Conservation (phyloP, 2,329 filamentous ascomycete genomes). For the Tolypocladium ovalisporum region DNA sequence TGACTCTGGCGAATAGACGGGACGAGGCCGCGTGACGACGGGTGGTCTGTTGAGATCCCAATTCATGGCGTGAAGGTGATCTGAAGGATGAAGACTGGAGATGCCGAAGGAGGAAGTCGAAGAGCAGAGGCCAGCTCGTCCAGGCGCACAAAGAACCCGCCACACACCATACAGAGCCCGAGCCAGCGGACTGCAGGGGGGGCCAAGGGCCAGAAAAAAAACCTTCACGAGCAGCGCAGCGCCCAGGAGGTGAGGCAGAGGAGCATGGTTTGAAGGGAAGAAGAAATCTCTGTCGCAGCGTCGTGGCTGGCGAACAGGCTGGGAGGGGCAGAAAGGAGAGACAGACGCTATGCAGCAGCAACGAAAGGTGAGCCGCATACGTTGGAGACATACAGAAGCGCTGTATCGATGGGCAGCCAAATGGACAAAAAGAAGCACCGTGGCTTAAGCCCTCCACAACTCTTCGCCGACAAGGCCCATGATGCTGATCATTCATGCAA, state of each 20-base stretch:
- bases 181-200: background rate
- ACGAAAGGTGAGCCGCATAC: background rate
- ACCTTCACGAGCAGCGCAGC: background rate
- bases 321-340: background rate
- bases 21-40: conserved; percentile 1
- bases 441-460: background rate
- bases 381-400: background rate
- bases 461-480: background rate
- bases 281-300: background rate
- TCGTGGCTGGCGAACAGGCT: background rate
- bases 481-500: background rate
- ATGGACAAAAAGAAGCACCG: background rate
- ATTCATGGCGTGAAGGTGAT: conserved; percentile 2
- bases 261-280: background rate
- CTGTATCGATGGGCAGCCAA: background rate
- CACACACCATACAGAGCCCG: background rate
- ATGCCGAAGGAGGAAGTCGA: background rate
- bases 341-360: background rate
- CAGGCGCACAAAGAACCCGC: background rate
- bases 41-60: background rate
- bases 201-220: background rate
- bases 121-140: conserved; percentile 4
- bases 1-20: conserved; percentile 4
- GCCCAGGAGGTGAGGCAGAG: background rate
- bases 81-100: background rate